Evolutionary conservation across 1,139 yeast genomes (phyloP).

Genomic region (Sugiyamaella pinicola): DNA sequence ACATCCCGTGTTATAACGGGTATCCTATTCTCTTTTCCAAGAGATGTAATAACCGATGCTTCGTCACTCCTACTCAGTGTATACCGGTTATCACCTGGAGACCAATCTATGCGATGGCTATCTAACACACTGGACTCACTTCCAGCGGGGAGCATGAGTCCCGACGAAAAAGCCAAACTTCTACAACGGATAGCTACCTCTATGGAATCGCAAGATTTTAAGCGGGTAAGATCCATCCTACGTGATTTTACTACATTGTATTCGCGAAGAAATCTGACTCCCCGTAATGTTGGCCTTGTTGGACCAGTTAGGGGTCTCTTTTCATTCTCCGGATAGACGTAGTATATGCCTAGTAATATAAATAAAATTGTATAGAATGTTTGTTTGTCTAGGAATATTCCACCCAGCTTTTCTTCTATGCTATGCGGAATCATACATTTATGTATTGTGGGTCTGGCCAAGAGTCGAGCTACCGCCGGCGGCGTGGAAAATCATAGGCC

Average conservation of each 20-base stretch:
- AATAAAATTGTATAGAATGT: conserved; percentile 13
- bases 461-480: too few relatives aligned
- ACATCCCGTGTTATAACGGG: conserved; percentile 62
- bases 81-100: conserved; percentile 54
- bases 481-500: conserved; percentile 1
- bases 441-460: too few relatives aligned
- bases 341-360: too few relatives aligned
- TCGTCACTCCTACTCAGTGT: conserved; percentile 71
- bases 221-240: conserved; percentile 69
- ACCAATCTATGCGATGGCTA: conserved; percentile 60
- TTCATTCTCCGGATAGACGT: conserved; percentile 18
- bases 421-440: too few relatives aligned
- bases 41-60: conserved; percentile 72
- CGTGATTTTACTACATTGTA: conserved; percentile 83
- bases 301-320: conserved; percentile 6
- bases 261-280: conserved; percentile 53
- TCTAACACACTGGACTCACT: conserved; percentile 55
- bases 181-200: conserved; percentile 60
- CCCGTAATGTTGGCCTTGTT: conserved; percentile 14
- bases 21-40: conserved; percentile 68
- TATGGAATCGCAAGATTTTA: conserved; percentile 66
- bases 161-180: conserved; percentile 65
- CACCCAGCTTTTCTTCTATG: too few relatives aligned
- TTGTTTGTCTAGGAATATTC: background rate
- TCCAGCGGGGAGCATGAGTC: conserved; percentile 61